A percentile compares a stretch with the other conserved stretches of the same genome.
Evolutionary conservation across 805 yeast genomes (phyloP).

Genomic region (Cyberlindnera maclurae): DNA sequence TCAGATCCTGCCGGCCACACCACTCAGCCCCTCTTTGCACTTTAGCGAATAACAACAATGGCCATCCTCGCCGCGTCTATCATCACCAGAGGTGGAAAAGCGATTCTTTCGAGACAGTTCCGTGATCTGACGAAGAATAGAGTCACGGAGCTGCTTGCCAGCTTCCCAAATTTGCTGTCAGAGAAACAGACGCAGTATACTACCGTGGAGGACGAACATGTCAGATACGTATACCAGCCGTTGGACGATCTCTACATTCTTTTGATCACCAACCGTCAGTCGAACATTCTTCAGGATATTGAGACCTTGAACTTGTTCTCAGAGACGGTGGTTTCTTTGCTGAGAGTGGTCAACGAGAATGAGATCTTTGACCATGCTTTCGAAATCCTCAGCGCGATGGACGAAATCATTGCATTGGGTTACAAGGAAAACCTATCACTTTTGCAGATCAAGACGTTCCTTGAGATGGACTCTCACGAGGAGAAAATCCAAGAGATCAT

Average conservation of each 20-base stretch:
- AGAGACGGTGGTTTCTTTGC: slow-evolving; percentile 69
- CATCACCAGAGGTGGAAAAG: slow-evolving; percentile 89
- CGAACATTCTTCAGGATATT: slow-evolving; percentile 90
- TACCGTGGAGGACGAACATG: slow-evolving; percentile 85
- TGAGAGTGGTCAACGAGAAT: slow-evolving; percentile 68
- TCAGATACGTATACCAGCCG: slow-evolving; percentile 93
- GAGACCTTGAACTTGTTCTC: slow-evolving; percentile 84
- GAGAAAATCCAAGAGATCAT: slow-evolving; percentile 98
- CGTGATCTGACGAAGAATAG: slow-evolving; percentile 77
- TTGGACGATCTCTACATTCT: slow-evolving; percentile 90
- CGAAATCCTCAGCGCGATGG: slow-evolving; percentile 86
- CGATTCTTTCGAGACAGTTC: slow-evolving; percentile 88
- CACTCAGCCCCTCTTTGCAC: background rate
- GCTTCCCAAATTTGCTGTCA: slow-evolving; percentile 74
- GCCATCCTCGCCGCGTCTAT: slow-evolving; percentile 90
- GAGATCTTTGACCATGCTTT: slow-evolving; percentile 82
- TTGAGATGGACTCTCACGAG: slow-evolving; percentile 97
- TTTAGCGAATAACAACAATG: slow-evolving; percentile 27
- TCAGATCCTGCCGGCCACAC: background rate
- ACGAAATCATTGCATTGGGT: slow-evolving; percentile 86
- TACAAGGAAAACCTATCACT: slow-evolving; percentile 80
- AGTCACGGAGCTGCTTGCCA: slow-evolving; percentile 77
- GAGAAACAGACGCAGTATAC: slow-evolving; percentile 77
- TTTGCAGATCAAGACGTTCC: slow-evolving; percentile 77
- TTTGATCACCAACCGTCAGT: slow-evolving; percentile 80